A percentile compares a stretch with the other conserved stretches of the same genome.
These are phyloP conservation scores for Starmerella stigmatis DNA, from an alignment of 805 yeast genomes.

Conservation along the genomic window DNA sequence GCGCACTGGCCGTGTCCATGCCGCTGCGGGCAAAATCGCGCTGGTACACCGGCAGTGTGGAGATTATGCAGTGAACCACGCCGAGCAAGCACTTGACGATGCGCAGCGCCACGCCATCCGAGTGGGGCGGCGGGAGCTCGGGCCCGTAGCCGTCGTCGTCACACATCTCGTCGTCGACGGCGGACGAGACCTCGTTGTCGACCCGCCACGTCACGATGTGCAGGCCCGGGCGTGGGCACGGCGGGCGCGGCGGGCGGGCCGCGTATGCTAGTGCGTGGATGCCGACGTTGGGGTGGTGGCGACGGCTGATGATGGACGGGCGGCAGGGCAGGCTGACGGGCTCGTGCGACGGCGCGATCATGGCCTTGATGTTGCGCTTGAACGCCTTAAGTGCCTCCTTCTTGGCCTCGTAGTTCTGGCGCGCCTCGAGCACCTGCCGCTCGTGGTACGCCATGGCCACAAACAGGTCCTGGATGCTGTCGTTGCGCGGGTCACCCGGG, in stretches of 20 bases:
- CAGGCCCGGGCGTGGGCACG: neutral
- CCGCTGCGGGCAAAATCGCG: slow-evolving; percentile 9
- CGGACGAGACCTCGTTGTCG: slow-evolving; percentile 13
- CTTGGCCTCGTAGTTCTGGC: slow-evolving; percentile 26
- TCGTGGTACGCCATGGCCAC: slow-evolving; percentile 30
- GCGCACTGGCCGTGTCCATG: too few relatives aligned
- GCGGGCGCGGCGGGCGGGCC: neutral
- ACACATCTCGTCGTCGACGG: slow-evolving; percentile 3
- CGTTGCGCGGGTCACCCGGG: neutral
- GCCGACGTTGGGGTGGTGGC: slow-evolving; percentile 18
- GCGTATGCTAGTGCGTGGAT: slow-evolving; percentile 20
- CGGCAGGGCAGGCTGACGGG: slow-evolving; percentile 16
- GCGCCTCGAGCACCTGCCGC: slow-evolving; percentile 31
- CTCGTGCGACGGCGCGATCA: slow-evolving; percentile 17
- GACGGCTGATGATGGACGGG: slow-evolving; percentile 21
- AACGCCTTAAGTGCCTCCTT: slow-evolving; percentile 26
- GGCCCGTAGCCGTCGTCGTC: slow-evolving; percentile 11
- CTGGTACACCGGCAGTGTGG: slow-evolving; percentile 22
- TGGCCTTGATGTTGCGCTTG: slow-evolving; percentile 16
- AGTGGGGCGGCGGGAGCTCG: neutral
- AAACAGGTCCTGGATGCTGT: slow-evolving; percentile 27
- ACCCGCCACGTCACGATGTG: slow-evolving; percentile 15
- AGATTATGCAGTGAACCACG: slow-evolving; percentile 21
- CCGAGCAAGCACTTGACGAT: slow-evolving; percentile 22
- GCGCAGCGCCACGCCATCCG: slow-evolving; percentile 2